phyloP scores from a whole-genome alignment of 2,329 filamentous ascomycete genomes.

The Aspergillus persii region DNA sequence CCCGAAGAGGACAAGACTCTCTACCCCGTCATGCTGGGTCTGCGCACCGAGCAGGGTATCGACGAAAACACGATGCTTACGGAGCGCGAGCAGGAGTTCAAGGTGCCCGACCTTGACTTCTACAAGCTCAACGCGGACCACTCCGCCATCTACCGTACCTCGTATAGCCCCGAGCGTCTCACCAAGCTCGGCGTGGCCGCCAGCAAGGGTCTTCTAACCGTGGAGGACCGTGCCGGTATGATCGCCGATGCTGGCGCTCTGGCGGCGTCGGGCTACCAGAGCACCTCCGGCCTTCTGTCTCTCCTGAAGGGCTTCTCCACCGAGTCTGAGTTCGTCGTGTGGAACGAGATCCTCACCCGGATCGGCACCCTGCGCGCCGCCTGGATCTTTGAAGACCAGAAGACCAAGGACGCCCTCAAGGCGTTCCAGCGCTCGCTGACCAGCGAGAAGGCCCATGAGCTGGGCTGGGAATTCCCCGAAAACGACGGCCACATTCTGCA shows the following conservation, averaged over 20 bases:
- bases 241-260: slow-evolving; percentile 89
- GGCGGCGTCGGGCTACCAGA: slow-evolving; percentile 86
- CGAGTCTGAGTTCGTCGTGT: slow-evolving; percentile 88
- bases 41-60: slow-evolving; percentile 80
- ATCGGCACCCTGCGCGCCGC: slow-evolving; percentile 75
- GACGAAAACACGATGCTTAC: slow-evolving; percentile 72
- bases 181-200: slow-evolving; percentile 85
- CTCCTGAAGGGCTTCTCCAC: slow-evolving; percentile 78
- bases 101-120: slow-evolving; percentile 77
- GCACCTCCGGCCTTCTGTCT: slow-evolving; percentile 83
- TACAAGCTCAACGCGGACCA: slow-evolving; percentile 97
- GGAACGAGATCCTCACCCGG: slow-evolving; percentile 84
- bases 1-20: slow-evolving; percentile 86
- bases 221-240: slow-evolving; percentile 93
- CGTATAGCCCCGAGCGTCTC: slow-evolving; percentile 78
- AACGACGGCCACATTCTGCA: slow-evolving; percentile 85
- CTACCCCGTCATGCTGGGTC: slow-evolving; percentile 84
- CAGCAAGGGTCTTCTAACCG: slow-evolving; percentile 73
- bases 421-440: slow-evolving; percentile 78
- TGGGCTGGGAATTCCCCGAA: slow-evolving; percentile 85
- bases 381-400: slow-evolving; percentile 83
- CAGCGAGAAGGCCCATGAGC: slow-evolving; percentile 74
- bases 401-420: slow-evolving; percentile 70
- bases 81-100: slow-evolving; percentile 72
- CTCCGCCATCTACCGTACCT: slow-evolving; percentile 86